Evolutionary conservation across 495 filamentous ascomycete species (phyloP).

Genomic region (Neurospora sp.): DNA sequence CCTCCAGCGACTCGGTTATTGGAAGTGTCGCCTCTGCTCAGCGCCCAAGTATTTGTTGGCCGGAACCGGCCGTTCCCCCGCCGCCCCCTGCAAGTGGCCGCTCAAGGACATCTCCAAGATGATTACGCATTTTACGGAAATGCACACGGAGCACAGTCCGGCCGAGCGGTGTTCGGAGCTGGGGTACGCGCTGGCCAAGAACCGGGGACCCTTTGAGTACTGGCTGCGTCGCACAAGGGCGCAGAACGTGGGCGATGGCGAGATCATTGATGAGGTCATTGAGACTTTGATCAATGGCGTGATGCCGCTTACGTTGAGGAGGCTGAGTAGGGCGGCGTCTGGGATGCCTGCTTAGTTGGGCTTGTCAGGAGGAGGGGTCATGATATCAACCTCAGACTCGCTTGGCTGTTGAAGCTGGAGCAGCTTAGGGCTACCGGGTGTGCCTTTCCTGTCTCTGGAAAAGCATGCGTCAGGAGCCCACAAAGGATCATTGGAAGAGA

Average conservation of each 20-base stretch:
- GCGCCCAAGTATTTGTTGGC: slow-evolving; percentile 30
- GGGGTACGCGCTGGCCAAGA: slow-evolving; percentile 26
- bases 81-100: slow-evolving; percentile 36
- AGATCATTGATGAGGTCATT: slow-evolving; percentile 25
- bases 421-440: no score
- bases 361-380: no score
- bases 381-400: no score
- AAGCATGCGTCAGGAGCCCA: no score
- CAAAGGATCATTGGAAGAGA: no score
- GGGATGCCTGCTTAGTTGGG: slow-evolving; percentile 6
- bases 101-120: slow-evolving; percentile 37
- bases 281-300: slow-evolving; percentile 16
- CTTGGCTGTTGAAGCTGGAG: no score
- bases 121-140: slow-evolving; percentile 34
- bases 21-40: slow-evolving; percentile 34
- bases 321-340: slow-evolving; percentile 26
- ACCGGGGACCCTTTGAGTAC: slow-evolving; percentile 37
- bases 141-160: slow-evolving; percentile 31
- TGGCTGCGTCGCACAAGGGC: slow-evolving; percentile 29
- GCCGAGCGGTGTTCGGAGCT: slow-evolving; percentile 30
- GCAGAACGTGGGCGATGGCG: slow-evolving; percentile 22
- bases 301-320: slow-evolving; percentile 25
- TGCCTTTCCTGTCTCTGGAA: no score
- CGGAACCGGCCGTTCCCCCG: slow-evolving; percentile 26
- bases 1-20: slow-evolving; percentile 33